Base-by-base conservation (phyloP, 345 rosid species). In the Ceriops tagal region DNA sequence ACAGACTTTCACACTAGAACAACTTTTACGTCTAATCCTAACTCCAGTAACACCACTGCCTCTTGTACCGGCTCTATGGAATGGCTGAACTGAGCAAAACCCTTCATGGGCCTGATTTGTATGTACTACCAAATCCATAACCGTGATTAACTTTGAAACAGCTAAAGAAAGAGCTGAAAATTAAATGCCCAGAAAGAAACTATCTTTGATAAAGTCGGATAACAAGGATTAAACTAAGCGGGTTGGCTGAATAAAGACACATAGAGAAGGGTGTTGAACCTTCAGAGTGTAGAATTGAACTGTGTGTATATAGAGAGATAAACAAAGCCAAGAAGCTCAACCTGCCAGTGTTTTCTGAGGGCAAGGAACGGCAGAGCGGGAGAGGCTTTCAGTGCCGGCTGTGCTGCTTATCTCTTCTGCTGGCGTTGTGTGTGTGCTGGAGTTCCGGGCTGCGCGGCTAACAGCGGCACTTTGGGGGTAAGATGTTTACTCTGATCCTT, bases 121-220 rank as follows among this genome's bases (percentile, higher is more conserved):
- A 22, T 81, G 84, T 18, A 84, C 83, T 56, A 79, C 73, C 64
- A 84, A 68, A 74, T 84, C 91, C 95, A 91, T 91, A 31, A 27
- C 28, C 34, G 49, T 52, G 67, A 53, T 70, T 65, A 66, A 55
- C 53, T 52, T 30, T 59, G 34, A 19, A 19, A 28, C 6, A 56
- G 6, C 16, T 43, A 52, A 52, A 59, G 28, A 20, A 34, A 65
- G 6, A 66, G 58, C 15, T 71, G 20, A 46, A 57, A 16, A 21
- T 62, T n/a, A 53, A 53, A 53, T 53, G 37, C 55, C 53, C 20
- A 19, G 20, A 19, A 4, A 20, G 31, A 65, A 61, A 10, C 10
- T 34, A 18, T 6, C 6, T 6, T 20, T 13, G 4, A 43, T 43
- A 13, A 43, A 11, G 18, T 43, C 49, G 49, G 18, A 43, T 13